These are phyloP conservation scores for Trichophyton simii DNA, from an alignment of 2,329 filamentous ascomycete genomes.

Conservation along the genomic window DNA sequence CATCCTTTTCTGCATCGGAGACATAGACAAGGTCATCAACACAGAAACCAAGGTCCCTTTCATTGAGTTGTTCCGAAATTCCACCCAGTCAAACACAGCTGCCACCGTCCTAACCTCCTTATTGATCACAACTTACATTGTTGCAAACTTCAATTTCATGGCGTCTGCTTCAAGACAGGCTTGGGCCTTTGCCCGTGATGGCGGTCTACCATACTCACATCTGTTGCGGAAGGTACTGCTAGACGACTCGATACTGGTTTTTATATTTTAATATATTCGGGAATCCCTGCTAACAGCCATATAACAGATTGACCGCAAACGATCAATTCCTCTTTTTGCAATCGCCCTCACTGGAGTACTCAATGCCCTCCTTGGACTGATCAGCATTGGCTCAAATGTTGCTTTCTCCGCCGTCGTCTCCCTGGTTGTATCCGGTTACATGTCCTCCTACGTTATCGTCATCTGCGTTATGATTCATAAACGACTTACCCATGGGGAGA, in stretches of 20 bases:
- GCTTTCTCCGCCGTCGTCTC: conserved; percentile 35
- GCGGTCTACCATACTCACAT: conserved; percentile 39
- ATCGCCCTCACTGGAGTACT: conserved; percentile 2
- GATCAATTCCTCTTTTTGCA: conserved; percentile 1
- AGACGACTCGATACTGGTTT: background rate
- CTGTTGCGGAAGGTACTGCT: background rate
- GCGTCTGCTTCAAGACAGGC: conserved; percentile 23
- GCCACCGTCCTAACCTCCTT: conserved; percentile 18
- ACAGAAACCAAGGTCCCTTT: conserved; percentile 23
- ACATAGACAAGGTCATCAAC: conserved; percentile 4
- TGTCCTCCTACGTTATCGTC: conserved; percentile 35
- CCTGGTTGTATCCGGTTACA: conserved; percentile 29
- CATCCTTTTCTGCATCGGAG: conserved; percentile 3
- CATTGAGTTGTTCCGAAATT: conserved; percentile 24
- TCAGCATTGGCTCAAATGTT: conserved; percentile 40
- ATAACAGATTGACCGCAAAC: background rate
- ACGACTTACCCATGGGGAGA: conserved; percentile 28
- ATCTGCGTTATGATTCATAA: conserved; percentile 34
- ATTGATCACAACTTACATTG: conserved; percentile 19
- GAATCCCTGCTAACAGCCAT: background rate
- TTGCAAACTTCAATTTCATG: conserved; percentile 21
- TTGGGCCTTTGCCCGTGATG: conserved; percentile 38
- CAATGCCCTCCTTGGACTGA: conserved; percentile 29
- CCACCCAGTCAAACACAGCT: conserved; percentile 18
- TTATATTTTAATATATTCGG: background rate